Conservation (phyloP, 495 filamentous ascomycete genomes). For the Penicillium malachiteum region DNA sequence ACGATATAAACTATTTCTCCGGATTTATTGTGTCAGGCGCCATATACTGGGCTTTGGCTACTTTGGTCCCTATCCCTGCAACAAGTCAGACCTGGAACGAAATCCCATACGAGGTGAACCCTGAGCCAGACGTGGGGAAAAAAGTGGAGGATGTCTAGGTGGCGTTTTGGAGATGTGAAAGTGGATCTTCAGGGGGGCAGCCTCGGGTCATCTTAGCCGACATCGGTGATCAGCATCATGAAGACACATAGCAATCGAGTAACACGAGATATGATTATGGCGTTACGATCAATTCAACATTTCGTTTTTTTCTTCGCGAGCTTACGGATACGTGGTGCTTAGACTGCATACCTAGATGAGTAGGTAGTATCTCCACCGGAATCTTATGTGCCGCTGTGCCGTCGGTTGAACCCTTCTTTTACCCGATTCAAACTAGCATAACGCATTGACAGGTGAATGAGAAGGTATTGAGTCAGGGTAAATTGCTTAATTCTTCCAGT, state of each 20-base stretch:
- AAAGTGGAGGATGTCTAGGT: slow-evolving; percentile 21
- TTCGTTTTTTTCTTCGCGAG: too few species aligned
- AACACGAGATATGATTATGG: background rate
- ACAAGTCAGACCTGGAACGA: slow-evolving; percentile 76
- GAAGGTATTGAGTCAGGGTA: background rate
- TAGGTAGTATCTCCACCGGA: background rate
- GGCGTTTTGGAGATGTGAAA: background rate
- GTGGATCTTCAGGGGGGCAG: background rate
- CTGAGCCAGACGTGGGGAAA: slow-evolving; percentile 37
- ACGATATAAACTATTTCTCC: slow-evolving; percentile 82
- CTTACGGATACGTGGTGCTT: too few species aligned
- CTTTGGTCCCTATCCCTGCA: slow-evolving; percentile 66
- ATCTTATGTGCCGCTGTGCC: background rate
- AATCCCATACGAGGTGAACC: slow-evolving; percentile 57
- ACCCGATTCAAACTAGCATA: background rate
- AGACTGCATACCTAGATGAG: too few species aligned
- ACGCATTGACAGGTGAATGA: background rate
- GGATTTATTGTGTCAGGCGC: slow-evolving; percentile 69
- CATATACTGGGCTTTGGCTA: slow-evolving; percentile 67
- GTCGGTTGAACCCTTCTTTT: background rate
- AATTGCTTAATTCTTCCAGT: background rate
- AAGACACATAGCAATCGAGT: slow-evolving; percentile 5
- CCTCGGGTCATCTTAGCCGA: background rate
- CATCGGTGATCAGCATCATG: background rate
- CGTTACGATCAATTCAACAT: too few species aligned